Percentiles rank a stretch among this genome's conserved stretches.
phyloP scores from a whole-genome alignment of 768 basidiomycete genomes.

The Boletus fagicola region DNA sequence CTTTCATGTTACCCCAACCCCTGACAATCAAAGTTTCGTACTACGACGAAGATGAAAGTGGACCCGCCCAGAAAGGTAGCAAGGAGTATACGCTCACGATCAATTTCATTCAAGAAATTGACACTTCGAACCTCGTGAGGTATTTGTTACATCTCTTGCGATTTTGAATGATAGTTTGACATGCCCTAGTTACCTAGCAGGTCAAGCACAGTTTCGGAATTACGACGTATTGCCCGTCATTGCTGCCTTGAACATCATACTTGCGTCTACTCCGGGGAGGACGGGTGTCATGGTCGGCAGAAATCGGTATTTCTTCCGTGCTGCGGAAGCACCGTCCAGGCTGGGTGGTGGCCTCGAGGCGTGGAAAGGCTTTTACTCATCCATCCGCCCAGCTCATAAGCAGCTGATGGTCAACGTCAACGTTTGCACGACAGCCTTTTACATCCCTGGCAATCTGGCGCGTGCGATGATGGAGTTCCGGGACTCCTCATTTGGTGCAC shows the following conservation, averaged over 20 bases:
- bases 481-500: conserved; percentile 56
- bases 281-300: conserved; percentile 51
- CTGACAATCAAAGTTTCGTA: conserved; percentile 39
- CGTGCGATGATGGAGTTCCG: conserved; percentile 41
- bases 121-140: conserved; percentile 42
- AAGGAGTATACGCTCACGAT: conserved; percentile 47
- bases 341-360: conserved; percentile 55
- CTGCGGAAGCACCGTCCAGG: conserved; percentile 27
- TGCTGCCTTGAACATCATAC: conserved; percentile 49
- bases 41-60: conserved; percentile 47
- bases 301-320: conserved; percentile 52
- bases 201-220: conserved; percentile 41
- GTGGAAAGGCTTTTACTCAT: conserved; percentile 53
- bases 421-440: conserved; percentile 51
- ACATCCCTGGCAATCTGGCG: conserved; percentile 43
- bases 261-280: conserved; percentile 44
- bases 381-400: conserved; percentile 40
- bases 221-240: conserved; percentile 49
- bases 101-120: conserved; percentile 42
- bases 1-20: conserved; percentile 41
- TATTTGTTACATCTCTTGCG: conserved; percentile 21
- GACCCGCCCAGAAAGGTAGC: conserved; percentile 28
- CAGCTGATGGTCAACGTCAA: conserved; percentile 55
- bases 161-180: conserved; percentile 7
- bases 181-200: conserved; percentile 42